Evolutionary conservation across 331 rosid genomes (phyloP).

Genomic region (Quercus lobata): DNA sequence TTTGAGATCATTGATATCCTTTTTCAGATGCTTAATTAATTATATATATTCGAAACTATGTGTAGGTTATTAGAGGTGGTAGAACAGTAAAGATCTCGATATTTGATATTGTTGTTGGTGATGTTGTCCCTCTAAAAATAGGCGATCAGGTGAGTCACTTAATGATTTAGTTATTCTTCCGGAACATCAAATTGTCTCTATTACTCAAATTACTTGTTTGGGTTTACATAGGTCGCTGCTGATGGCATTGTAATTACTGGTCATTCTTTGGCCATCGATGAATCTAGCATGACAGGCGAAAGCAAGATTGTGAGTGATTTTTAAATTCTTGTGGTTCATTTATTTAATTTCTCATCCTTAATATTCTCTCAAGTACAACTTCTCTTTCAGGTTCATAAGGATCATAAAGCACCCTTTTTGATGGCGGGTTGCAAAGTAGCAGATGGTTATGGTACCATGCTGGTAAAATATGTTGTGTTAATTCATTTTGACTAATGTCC

Average conservation of each 20-base stretch:
- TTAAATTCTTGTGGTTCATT: slow-evolving; percentile 7
- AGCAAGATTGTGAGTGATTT: slow-evolving; percentile 68
- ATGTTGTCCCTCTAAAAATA: slow-evolving; percentile 85
- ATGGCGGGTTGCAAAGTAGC: slow-evolving; percentile 99
- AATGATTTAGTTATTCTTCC: slow-evolving; percentile 13
- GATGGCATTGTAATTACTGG: slow-evolving; percentile 82
- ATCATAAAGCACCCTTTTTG: slow-evolving; percentile 79
- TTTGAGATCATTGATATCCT: not conserved
- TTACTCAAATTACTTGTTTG: slow-evolving; percentile 11
- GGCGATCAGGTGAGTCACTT: slow-evolving; percentile 80
- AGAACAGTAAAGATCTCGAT: slow-evolving; percentile 70
- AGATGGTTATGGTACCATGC: slow-evolving; percentile 93
- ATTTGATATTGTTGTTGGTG: slow-evolving; percentile 97
- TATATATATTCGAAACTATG: slow-evolving; percentile 13
- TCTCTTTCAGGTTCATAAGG: slow-evolving; percentile 79
- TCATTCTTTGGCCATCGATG: slow-evolving; percentile 93
- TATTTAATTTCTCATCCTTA: slow-evolving; percentile 12
- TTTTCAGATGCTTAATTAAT: slow-evolving; percentile 7
- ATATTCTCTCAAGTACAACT: slow-evolving; percentile 29
- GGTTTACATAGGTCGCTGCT: slow-evolving; percentile 71
- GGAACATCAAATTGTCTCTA: slow-evolving; percentile 1
- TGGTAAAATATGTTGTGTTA: slow-evolving; percentile 48
- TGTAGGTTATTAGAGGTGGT: slow-evolving; percentile 82
- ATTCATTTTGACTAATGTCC: slow-evolving; percentile 1
- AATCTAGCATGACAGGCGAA: slow-evolving; percentile 99